Percentiles rank a stretch among this genome's conserved stretches.
Evolutionary conservation across 805 yeast species (phyloP).

Genomic region (Saccharomycopsis malanga): DNA sequence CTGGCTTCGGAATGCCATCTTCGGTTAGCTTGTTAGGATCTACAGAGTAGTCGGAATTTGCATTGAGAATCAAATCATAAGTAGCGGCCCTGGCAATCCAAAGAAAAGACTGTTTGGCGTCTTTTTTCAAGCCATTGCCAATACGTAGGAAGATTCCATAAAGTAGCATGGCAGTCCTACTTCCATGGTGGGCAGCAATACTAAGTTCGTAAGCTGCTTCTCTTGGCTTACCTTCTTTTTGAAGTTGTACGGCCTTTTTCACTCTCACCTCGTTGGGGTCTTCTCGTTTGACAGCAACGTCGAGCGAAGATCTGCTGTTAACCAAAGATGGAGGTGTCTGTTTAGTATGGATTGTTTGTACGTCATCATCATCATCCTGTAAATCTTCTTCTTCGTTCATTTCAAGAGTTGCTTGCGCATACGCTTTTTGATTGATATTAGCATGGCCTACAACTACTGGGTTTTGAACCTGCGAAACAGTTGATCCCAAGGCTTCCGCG

Average conservation of each 20-base stretch:
- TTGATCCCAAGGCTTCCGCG: slow-evolving; percentile 17
- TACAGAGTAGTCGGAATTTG: slow-evolving; percentile 24
- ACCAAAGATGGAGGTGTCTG: not conserved
- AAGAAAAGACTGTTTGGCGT: slow-evolving; percentile 44
- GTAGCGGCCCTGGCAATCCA: slow-evolving; percentile 55
- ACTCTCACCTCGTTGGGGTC: slow-evolving; percentile 17
- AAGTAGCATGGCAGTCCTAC: slow-evolving; percentile 57
- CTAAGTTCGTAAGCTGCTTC: slow-evolving; percentile 67
- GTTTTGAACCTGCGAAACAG: slow-evolving; percentile 4
- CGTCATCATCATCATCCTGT: not conserved
- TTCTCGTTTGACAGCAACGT: not conserved
- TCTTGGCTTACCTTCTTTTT: slow-evolving; percentile 26
- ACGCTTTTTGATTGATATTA: slow-evolving; percentile 7
- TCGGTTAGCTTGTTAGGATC: slow-evolving; percentile 32
- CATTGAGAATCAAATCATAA: slow-evolving; percentile 26
- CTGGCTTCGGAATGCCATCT: slow-evolving; percentile 30
- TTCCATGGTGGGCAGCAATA: slow-evolving; percentile 55
- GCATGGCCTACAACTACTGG: slow-evolving; percentile 16
- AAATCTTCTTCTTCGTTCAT: slow-evolving; percentile 13
- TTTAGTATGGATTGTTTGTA: not conserved
- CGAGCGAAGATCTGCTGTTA: not conserved
- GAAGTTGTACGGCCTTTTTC: slow-evolving; percentile 12
- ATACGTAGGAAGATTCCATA: slow-evolving; percentile 60
- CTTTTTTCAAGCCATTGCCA: slow-evolving; percentile 62
- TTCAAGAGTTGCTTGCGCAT: slow-evolving; percentile 12